Evolutionary conservation across 768 basidiomycete species (phyloP).

Genomic region (Auricularia sp.): DNA sequence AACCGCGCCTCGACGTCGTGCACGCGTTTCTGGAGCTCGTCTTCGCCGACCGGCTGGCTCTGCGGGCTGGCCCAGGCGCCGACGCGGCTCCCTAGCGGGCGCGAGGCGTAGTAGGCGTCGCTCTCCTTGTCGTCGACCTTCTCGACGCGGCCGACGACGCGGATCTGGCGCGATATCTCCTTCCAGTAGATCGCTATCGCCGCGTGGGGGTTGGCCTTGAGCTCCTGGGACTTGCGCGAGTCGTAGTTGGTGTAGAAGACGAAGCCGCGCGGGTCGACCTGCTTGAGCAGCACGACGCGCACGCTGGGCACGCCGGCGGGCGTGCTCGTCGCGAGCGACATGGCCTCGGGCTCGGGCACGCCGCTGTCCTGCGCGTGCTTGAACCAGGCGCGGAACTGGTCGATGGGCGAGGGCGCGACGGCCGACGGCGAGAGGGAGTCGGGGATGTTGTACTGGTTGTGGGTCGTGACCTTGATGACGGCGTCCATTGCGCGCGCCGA

Average conservation of each 20-base stretch:
- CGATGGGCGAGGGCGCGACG: constrained; percentile 59
- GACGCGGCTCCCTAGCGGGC: constrained; percentile 75
- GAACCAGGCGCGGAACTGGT: constrained; percentile 86
- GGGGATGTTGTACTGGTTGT: constrained; percentile 65
- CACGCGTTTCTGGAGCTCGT: constrained; percentile 52
- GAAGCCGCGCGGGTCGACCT: constrained; percentile 81
- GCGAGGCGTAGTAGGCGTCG: constrained; percentile 68
- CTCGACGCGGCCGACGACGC: constrained; percentile 80
- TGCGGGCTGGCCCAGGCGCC: constrained; percentile 94
- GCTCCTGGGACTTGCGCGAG: constrained; percentile 82
- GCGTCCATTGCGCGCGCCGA: background rate
- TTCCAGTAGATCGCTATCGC: constrained; percentile 88
- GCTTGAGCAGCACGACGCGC: constrained; percentile 84
- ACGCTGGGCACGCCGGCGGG: constrained; percentile 66
- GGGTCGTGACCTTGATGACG: constrained; percentile 44
- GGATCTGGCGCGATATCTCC: constrained; percentile 68
- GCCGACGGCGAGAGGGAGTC: constrained; percentile 53
- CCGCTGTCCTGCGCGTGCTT: constrained; percentile 41
- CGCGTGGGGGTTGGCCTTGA: constrained; percentile 65
- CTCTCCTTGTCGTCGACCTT: constrained; percentile 63
- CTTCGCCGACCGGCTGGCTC: constrained; percentile 68
- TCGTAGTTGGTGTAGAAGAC: constrained; percentile 96
- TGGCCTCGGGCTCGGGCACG: constrained; percentile 83
- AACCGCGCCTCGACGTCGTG: constrained; percentile 50
- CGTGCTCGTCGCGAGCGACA: constrained; percentile 70